Evolutionary conservation across 345 rosid genomes (phyloP).

Genomic region (Brassica carinata): DNA sequence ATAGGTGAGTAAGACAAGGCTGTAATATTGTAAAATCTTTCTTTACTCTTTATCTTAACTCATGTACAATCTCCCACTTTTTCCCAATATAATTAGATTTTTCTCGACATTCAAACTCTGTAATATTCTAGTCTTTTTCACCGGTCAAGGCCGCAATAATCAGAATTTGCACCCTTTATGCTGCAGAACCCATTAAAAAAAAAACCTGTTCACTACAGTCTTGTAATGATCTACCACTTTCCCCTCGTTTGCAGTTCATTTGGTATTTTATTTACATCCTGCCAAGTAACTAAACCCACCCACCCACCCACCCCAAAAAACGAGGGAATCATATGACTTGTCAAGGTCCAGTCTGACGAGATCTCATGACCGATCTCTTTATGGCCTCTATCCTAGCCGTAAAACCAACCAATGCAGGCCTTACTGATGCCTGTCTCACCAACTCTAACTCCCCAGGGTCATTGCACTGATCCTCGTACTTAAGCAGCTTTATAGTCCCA

Average conservation of each 20-base stretch:
- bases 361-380: slow-evolving; percentile 54
- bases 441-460: slow-evolving; percentile 60
- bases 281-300: background rate
- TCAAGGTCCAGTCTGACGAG: slow-evolving; percentile 27
- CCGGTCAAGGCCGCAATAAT: slow-evolving; percentile 13
- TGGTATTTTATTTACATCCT: slow-evolving; percentile 20
- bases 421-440: slow-evolving; percentile 71
- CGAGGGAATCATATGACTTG: background rate
- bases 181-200: background rate
- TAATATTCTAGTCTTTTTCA: background rate
- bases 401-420: slow-evolving; percentile 69
- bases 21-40: slow-evolving; percentile 18
- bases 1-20: slow-evolving; percentile 2
- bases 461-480: slow-evolving; percentile 60
- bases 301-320: background rate
- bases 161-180: slow-evolving; percentile 5
- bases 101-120: slow-evolving; percentile 12
- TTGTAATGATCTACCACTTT: slow-evolving; percentile 3
- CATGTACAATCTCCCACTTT: slow-evolving; percentile 7
- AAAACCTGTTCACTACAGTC: slow-evolving; percentile 6
- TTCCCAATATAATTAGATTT: slow-evolving; percentile 16
- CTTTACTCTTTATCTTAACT: slow-evolving; percentile 7
- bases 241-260: slow-evolving; percentile 6
- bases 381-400: slow-evolving; percentile 85
- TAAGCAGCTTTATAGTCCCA: slow-evolving; percentile 75